Base-by-base conservation (phyloP, 2,329 filamentous ascomycete genomes). In the Colletotrichum coccodes region DNA sequence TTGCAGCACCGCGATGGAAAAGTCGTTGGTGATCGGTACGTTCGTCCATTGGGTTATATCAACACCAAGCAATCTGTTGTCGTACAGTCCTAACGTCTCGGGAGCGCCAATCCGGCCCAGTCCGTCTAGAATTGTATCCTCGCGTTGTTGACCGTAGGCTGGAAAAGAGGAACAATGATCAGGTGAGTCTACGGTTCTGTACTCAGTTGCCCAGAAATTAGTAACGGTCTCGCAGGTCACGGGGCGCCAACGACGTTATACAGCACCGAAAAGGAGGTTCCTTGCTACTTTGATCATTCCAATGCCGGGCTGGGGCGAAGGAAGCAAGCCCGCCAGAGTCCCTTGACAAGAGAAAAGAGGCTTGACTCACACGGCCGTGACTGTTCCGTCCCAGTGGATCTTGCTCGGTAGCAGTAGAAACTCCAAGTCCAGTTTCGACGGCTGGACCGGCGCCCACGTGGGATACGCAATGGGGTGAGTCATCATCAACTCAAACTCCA, bases 401-500 rank as follows among this genome's bases (percentile, higher is more conserved):
- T 40, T 52, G 2, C 16, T 32, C 12, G 58, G 58, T 6, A 50
- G 32, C 14, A 50, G 9, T 2, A 60, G 32, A 9, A 36, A 60
- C 14, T 60, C 44, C 3, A 60, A 30, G 23, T 52, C 46, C 14
- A 52, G 32, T 18, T 60, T 52, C 9, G 23, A 42, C 3, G 21
- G 9, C n/a, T 32, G 30, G 8, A 52, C 32, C 7, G 46, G 58
- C 18, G 58, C 44, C 58, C 58, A 60, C 1, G 44, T 9, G 12
- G 58, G 32, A 26, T 60, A 60, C 2, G 58, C 44, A 50, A 60
- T 2, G 7, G 46, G 58, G 11, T 60, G 58, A 6, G 30, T 42
- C 57, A 60, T 49, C 57, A 60, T 60, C 14, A 60, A 9, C 57
- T 60, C 57, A 16, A 60, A 60, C 12, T 60, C 57, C 42, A 60